Base-by-base conservation (phyloP, 1,284 basidiomycete genomes). In the Rhizoctonia solani region DNA sequence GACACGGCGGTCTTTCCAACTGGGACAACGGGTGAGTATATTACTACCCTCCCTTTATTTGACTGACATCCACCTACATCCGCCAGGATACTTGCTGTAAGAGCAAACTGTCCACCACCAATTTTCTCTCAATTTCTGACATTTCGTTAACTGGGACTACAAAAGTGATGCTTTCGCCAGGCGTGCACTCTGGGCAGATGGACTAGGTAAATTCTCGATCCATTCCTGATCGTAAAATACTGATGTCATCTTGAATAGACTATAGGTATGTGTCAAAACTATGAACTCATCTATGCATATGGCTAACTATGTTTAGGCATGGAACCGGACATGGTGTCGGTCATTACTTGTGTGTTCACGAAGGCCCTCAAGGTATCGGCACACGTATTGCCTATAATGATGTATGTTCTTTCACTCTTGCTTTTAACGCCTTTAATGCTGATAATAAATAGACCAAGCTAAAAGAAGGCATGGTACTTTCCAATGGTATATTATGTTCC, bases 291-390 rank as follows among this genome's bases (percentile, higher is more conserved):
- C 53, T 5, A n/a, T 65, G 9, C 34, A 41, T 30, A 34, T 21
- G 5, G 16, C 37, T 27, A 53, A 27, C 21, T n/a, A 49, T 54
- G 49, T 34, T 58, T 37, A 87, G 90, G 65, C 93, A 95, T 71
- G 90, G 92, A 6, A 96, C 94, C n/a, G 93, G 93, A 0, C 95
- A 98, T 73, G 95, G 95, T 37, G 90, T 98, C 23, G 95, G 94
- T 0, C 89, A 92, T 71, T 97, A 90, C 79, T 78, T 98, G 55
- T 95, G 95, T 72, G 94, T 98, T 0, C 95, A 98, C 74, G 94
- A 96, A 82, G 93, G 93, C 2, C 94, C 94, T 0, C 92, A 94
- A 42, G 92, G 92, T 1, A 89, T 98, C 66, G 93, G 93, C 23
- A 85, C 85, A 50, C 84, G 92, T 47, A 88, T 92, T 39, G 79